Base-by-base conservation (phyloP, 1,284 basidiomycete species). In the Leccinum subspadiceum region DNA sequence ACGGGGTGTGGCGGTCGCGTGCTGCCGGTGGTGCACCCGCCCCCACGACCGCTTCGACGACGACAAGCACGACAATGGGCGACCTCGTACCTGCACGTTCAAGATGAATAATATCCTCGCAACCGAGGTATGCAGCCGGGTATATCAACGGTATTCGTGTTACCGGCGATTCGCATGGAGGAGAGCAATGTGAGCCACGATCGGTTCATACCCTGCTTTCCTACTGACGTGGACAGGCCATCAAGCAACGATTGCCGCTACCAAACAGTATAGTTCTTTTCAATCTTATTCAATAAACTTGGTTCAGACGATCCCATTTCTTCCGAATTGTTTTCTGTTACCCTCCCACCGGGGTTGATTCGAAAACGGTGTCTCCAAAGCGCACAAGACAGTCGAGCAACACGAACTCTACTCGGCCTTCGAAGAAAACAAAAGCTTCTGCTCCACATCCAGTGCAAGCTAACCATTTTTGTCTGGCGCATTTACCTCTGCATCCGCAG, bases 1-100 rank as follows among this genome's bases (percentile, higher is more conserved):
- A 33, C 33, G 33, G 10, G 29, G 29, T 31, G 33, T 33, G 33
- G 33, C 10, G 33, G 33, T 92, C 94, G 71, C 92, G 91, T 64
- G 96, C 97, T 35, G 12, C 12, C 12, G 33, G 33, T 35, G 33
- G 33, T 35, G 33, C 33, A 35, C 12, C 33, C 12, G 12, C 12
- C 33, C 12, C 12, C 33, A 35, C 33, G 33, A 35, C 33, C 33
- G 33, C 33, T 35, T 35, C 33, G 33, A 35, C 12, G 5, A 35
- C 33, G 33, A 35, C 12, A 35, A 35, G 33, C 33, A 35, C 33
- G 33, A 13, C 12, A 13, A 35, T 13, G 33, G 33, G 33, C 33
- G 5, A 12, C 12, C 12, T 35, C 5, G 33, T 13, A 35, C 5
- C 33, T 35, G 33, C 33, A 35, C 33, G 33, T 35, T 35, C 33